These are phyloP conservation scores for Plasmodium inui DNA, from an alignment of 169 alveolate species.

Conservation along the genomic window DNA sequence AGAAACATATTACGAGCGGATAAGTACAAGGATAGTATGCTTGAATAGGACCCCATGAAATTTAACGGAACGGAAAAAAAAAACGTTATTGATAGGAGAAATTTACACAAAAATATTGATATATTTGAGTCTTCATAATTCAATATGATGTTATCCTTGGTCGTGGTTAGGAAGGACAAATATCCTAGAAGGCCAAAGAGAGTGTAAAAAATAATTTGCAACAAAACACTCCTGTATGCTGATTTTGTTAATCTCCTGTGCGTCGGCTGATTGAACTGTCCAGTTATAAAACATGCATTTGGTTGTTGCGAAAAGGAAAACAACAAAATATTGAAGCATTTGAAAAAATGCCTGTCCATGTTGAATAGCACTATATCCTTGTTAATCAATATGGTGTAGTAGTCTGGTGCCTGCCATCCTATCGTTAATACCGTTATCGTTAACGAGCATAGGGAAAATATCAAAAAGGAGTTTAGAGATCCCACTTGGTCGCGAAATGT, in stretches of 20 bases:
- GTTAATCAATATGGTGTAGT: constrained; percentile 16
- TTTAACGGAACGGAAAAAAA: constrained; percentile 70
- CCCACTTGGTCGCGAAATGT: constrained; percentile 61
- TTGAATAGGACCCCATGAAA: constrained; percentile 69
- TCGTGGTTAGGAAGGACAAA: constrained; percentile 49
- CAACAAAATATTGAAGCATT: constrained; percentile 58
- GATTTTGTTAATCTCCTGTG: constrained; percentile 68
- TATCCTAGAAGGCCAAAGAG: constrained; percentile 54
- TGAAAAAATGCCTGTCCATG: constrained; percentile 31
- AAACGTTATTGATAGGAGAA: constrained; percentile 48
- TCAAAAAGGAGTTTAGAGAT: constrained; percentile 13
- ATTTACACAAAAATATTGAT: constrained; percentile 58
- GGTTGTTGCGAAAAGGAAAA: constrained; percentile 73
- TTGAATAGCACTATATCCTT: constrained; percentile 22
- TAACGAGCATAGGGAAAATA: constrained; percentile 55
- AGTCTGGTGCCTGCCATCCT: constrained; percentile 20
- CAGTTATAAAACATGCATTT: constrained; percentile 72
- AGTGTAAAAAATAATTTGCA: constrained; percentile 64
- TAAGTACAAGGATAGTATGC: constrained; percentile 26
- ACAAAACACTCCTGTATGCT: constrained; percentile 50
- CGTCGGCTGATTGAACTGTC: constrained; percentile 73
- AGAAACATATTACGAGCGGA: constrained; percentile 4
- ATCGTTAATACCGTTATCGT: constrained; percentile 40
- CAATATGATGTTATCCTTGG: constrained; percentile 56
- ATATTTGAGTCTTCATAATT: constrained; percentile 67